A percentile compares a stretch with the other conserved stretches of the same genome.
These are phyloP conservation scores for Taxawa tesnikishii DNA, from an alignment of 2,329 filamentous ascomycete genomes.

Conservation along the genomic window DNA sequence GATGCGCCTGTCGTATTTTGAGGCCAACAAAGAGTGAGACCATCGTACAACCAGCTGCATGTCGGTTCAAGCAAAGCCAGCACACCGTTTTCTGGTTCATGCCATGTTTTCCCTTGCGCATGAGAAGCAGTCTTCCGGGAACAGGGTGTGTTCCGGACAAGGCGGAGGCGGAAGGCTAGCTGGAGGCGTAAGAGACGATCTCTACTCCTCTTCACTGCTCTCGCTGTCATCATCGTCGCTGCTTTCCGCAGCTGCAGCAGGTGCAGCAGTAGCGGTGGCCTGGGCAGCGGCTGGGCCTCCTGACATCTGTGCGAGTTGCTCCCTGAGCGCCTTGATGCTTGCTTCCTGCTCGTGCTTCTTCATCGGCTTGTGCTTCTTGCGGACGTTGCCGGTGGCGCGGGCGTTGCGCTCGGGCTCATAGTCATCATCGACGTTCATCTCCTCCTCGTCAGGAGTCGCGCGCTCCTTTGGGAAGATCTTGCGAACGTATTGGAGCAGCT, in stretches of 20 bases:
- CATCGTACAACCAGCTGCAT: too few relatives aligned
- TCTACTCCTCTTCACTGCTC: conserved; percentile 35
- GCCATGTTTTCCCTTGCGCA: too few relatives aligned
- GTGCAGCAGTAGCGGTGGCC: conserved; percentile 3
- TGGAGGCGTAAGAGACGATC: too few relatives aligned
- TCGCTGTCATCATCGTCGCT: conserved; percentile 40
- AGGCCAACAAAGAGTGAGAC: too few relatives aligned
- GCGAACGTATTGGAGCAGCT: conserved; percentile 43
- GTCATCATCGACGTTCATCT: conserved; percentile 32
- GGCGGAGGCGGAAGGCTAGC: too few relatives aligned
- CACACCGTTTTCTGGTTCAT: too few relatives aligned
- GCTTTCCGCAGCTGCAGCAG: conserved; percentile 18
- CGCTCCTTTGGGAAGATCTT: conserved; percentile 20
- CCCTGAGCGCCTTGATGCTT: conserved; percentile 51
- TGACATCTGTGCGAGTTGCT: conserved; percentile 34
- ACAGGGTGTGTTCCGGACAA: too few relatives aligned
- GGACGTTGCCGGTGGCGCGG: conserved; percentile 34
- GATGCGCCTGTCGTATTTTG: too few relatives aligned
- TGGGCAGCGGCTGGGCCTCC: conserved; percentile 1
- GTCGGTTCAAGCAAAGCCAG: too few relatives aligned
- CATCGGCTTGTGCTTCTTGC: conserved; percentile 69
- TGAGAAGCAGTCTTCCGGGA: too few relatives aligned
- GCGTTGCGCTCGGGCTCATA: conserved; percentile 31
- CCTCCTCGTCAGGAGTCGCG: conserved; percentile 18
- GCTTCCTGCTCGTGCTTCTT: conserved; percentile 59